Base-by-base conservation (phyloP, 1,284 basidiomycete species). In the Pseudozyma tsukubaensis region DNA sequence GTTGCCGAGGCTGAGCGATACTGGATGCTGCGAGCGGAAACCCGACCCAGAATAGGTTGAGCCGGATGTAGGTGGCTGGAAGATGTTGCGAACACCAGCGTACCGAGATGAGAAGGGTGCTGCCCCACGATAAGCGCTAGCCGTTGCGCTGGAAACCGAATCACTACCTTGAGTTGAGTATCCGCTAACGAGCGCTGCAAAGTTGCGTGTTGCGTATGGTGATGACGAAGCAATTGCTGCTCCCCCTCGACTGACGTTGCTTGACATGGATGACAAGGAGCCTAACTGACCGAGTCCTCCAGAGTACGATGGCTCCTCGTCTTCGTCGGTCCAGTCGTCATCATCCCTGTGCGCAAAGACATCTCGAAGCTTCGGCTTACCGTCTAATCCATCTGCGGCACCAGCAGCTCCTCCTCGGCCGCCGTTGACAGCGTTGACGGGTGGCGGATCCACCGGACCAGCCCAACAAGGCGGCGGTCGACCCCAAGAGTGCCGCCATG, bases 251-350 rank as follows among this genome's bases (percentile, higher is more conserved):
- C n/a, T n/a, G 18, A 24, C 13, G 4, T 32, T 57, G 35, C 51
- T 48, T 12, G 59, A 43, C 52, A 57, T 49, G 21, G 58, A 60
- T 10, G 65, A 65, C 4, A 57, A 42, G 8, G 76, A 69, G 34
- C 75, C 75, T 36, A 80, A 58, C 68, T 82, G 80, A 4, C 80
- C 80, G 0, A 82, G 50, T 0, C 80, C 80, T 42, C 80, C 80
- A 0, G 63, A 61, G 50, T 81, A 82, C 9, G 65, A 39, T 14
- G 72, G 74, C 47, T 69, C 70, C n/a, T 80, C 80, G 3, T 81
- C 80, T 48, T 80, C 80, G 57, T 82, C 80, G 5, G 72, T 77
- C 76, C 79, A 80, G 44, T 78, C 79, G 34, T 81, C 79, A 21
- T 65, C 65, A 3, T 76, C 74, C 4, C 72, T 55, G 45, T 72